Evolutionary conservation across 768 basidiomycete genomes (phyloP).

Genomic region (Boletus fagicola): DNA sequence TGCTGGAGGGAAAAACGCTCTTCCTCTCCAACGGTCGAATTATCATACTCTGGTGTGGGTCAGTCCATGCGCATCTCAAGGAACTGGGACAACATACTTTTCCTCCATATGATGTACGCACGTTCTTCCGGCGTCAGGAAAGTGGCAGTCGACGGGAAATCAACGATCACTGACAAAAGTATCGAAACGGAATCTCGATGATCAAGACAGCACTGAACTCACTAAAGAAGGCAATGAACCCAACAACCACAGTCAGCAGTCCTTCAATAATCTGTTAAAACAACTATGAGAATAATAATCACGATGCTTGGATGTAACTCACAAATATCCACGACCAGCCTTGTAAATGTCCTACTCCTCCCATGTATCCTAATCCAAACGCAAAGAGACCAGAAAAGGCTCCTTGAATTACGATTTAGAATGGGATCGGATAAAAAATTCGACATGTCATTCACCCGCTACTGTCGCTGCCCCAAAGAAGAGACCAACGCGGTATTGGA

Average conservation of each 20-base stretch:
- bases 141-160: constrained; percentile 35
- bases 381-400: constrained; percentile 63
- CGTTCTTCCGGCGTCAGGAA: constrained; percentile 20
- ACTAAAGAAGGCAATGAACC: constrained; percentile 52
- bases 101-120: constrained; percentile 18
- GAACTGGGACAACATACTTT: constrained; percentile 8
- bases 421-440: background rate
- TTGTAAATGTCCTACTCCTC: constrained; percentile 40
- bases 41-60: constrained; percentile 41
- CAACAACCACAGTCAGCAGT: constrained; percentile 56
- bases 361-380: constrained; percentile 54
- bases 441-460: constrained; percentile 37
- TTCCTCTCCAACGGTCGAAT: background rate
- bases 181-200: background rate
- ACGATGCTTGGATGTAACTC: constrained; percentile 12
- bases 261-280: constrained; percentile 36
- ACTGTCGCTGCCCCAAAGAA: constrained; percentile 67
- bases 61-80: constrained; percentile 47
- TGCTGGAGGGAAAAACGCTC: too few relatives aligned
- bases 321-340: constrained; percentile 75
- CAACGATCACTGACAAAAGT: constrained; percentile 49
- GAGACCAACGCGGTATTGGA: constrained; percentile 57
- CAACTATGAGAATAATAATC: background rate
- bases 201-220: constrained; percentile 3
- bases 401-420: constrained; percentile 17